These are phyloP conservation scores for Boletus rufocinnamomeus DNA, from an alignment of 768 basidiomycete genomes.

Conservation along the genomic window DNA sequence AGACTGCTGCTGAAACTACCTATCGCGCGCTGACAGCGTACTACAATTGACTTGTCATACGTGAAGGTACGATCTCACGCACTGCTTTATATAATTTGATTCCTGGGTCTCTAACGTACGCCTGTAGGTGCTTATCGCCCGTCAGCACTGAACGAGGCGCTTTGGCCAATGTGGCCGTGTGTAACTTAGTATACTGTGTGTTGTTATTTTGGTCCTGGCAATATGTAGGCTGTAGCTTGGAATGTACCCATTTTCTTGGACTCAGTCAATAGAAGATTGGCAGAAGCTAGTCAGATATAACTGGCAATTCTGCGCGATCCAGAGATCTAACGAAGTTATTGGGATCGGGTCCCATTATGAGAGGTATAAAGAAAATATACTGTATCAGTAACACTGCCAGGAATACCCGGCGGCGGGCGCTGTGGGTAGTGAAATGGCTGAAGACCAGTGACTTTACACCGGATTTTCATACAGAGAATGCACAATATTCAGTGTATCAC, in stretches of 20 bases:
- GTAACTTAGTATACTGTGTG: slow-evolving; percentile 5
- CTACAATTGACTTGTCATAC: slow-evolving; percentile 16
- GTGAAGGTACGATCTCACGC: slow-evolving; percentile 5
- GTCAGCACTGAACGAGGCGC: background rate
- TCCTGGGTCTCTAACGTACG: background rate
- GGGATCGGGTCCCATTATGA: background rate
- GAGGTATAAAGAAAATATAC: background rate
- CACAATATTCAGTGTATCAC: background rate
- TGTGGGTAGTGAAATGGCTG: background rate
- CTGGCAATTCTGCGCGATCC: background rate
- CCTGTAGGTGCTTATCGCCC: background rate
- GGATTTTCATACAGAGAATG: background rate
- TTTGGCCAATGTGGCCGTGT: background rate
- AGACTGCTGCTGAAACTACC: slow-evolving; percentile 30
- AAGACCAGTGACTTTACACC: background rate
- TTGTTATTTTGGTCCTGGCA: background rate
- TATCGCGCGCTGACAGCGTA: slow-evolving; percentile 26
- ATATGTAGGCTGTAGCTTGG: slow-evolving; percentile 2
- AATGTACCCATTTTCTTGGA: slow-evolving; percentile 5
- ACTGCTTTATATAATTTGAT: background rate
- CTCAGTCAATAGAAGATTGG: background rate
- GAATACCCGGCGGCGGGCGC: background rate
- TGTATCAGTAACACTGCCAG: background rate
- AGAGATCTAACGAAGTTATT: background rate
- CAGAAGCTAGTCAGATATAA: background rate